Evolutionary conservation across 148 eudicot genomes (phyloP).

Genomic region (Rhododendron ovatum): DNA sequence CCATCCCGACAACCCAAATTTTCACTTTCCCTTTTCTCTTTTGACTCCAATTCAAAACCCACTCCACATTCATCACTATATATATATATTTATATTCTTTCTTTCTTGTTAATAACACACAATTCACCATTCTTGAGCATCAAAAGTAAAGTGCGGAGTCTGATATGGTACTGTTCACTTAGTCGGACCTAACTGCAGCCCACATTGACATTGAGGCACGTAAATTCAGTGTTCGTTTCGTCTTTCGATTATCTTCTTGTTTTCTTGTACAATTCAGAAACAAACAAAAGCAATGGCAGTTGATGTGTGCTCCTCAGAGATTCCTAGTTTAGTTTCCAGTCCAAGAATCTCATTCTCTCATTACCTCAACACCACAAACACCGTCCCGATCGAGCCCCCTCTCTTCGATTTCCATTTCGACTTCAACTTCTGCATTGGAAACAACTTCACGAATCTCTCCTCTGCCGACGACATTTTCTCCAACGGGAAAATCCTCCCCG

Average conservation of each 20-base stretch:
- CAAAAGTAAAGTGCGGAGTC: background rate
- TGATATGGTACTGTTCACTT: background rate
- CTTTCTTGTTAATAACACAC: background rate
- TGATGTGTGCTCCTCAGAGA: conserved; percentile 45
- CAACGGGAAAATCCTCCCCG: conserved; percentile 65
- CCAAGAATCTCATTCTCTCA: conserved; percentile 68
- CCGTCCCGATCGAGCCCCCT: conserved; percentile 17
- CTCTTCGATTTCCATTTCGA: conserved; percentile 42
- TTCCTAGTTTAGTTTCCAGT: conserved; percentile 27
- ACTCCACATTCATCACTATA: background rate
- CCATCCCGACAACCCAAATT: conserved; percentile 9
- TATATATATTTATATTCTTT: background rate
- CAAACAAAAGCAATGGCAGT: conserved; percentile 38
- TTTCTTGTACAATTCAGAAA: background rate
- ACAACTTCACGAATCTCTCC: conserved; percentile 22
- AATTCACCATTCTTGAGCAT: background rate
- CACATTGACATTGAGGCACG: background rate
- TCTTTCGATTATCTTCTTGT: background rate
- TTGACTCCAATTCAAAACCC: conserved; percentile 22
- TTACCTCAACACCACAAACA: conserved; percentile 36
- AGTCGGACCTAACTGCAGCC: background rate
- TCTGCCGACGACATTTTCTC: conserved; percentile 81
- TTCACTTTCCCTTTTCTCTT: conserved; percentile 17
- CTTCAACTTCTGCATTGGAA: conserved; percentile 51
- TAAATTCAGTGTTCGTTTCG: background rate